Conservation (phyloP, 148 eudicot species). For the Chenopodium formosanum region DNA sequence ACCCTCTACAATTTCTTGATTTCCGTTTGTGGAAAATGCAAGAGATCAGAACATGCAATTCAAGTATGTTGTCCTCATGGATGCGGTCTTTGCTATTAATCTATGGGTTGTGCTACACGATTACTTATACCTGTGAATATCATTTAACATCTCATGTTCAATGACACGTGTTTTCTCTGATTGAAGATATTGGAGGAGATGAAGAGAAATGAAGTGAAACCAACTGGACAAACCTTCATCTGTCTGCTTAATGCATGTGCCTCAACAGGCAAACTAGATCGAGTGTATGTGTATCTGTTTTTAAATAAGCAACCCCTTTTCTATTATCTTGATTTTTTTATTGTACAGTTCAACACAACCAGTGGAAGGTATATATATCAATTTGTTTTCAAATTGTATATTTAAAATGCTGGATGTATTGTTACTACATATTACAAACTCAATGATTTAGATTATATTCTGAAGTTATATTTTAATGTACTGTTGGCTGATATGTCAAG, state of each 20-base stretch:
- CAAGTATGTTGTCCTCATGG: constrained; percentile 39
- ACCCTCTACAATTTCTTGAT: constrained; percentile 83
- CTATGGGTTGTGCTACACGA: not conserved
- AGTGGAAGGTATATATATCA: no score
- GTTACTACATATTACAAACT: not conserved
- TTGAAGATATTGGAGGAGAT: constrained; percentile 85
- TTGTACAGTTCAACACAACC: not conserved
- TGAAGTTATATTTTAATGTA: not conserved
- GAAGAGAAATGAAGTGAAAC: constrained; percentile 89
- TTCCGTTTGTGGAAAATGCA: constrained; percentile 81
- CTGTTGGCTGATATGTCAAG: not conserved
- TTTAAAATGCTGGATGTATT: not conserved
- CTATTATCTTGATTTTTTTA: not conserved
- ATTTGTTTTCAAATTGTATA: no score
- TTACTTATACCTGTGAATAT: not conserved
- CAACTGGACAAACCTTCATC: constrained; percentile 86
- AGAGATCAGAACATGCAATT: constrained; percentile 66
- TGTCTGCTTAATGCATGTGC: constrained; percentile 95
- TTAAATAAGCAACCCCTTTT: not conserved
- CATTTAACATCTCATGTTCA: not conserved
- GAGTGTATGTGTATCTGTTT: constrained; percentile 59
- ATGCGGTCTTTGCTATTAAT: constrained; percentile 2
- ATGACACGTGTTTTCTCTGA: constrained; percentile 4
- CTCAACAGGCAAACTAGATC: constrained; percentile 71
- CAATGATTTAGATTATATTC: not conserved